Evolutionary conservation across 495 filamentous ascomycete species (phyloP).

Genomic region (Daldinia loculata): DNA sequence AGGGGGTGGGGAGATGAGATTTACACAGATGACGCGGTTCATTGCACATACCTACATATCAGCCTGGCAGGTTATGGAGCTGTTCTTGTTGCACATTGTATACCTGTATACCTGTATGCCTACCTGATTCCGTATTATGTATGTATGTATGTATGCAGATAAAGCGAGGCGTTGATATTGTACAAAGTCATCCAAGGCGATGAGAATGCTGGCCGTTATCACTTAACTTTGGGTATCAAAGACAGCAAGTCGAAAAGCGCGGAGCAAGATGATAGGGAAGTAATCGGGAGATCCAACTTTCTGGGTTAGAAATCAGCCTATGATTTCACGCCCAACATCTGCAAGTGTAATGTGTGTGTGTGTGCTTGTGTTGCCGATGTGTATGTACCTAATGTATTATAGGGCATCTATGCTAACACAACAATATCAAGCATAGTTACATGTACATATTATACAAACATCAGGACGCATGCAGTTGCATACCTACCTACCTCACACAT

Average conservation of each 20-base stretch:
- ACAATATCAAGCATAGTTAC: background rate
- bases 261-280: background rate
- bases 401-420: background rate
- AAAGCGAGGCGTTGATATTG: too few species aligned
- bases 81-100: background rate
- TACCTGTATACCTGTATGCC: background rate
- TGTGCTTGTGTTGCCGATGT: background rate
- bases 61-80: background rate
- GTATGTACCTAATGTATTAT: background rate
- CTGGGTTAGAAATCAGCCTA: background rate
- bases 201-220: too few species aligned
- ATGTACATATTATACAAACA: constrained; percentile 1
- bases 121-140: too few species aligned
- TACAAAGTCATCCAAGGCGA: too few species aligned
- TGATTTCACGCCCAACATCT: background rate
- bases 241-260: background rate
- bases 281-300: background rate
- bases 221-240: background rate
- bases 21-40: constrained; percentile 16
- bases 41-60: constrained; percentile 5
- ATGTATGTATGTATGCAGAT: too few species aligned
- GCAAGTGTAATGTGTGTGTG: background rate
- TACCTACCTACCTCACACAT: background rate
- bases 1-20: background rate
- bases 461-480: background rate